phyloP scores from a whole-genome alignment of 2,329 filamentous ascomycete species.

The Arthrinium phaeospermum region DNA sequence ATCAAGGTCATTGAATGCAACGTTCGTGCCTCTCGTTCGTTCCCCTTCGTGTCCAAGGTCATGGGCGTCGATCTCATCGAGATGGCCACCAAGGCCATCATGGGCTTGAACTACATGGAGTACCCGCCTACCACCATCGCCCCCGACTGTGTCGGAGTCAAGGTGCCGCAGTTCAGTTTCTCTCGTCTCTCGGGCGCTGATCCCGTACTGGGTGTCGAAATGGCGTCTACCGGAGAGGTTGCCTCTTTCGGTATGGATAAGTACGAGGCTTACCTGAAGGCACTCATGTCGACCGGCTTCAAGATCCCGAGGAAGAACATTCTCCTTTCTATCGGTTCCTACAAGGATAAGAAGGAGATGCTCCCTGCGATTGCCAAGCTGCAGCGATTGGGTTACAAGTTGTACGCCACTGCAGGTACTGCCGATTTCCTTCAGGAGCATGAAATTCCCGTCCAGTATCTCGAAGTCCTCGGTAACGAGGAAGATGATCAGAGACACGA shows the following conservation, averaged over 20 bases:
- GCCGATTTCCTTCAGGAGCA: slow-evolving; percentile 96
- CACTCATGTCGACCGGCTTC: slow-evolving; percentile 93
- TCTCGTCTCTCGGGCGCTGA: slow-evolving; percentile 95
- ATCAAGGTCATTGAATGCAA: slow-evolving; percentile 99
- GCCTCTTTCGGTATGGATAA: slow-evolving; percentile 95
- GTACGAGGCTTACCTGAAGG: slow-evolving; percentile 98
- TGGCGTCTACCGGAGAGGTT: slow-evolving; percentile 98
- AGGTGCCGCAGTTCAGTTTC: slow-evolving; percentile 99
- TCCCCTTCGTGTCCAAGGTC: slow-evolving; percentile 98
- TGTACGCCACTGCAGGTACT: slow-evolving; percentile 95
- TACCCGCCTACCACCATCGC: slow-evolving; percentile 81
- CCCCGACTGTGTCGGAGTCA: slow-evolving; percentile 88
- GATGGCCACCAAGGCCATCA: slow-evolving; percentile 98
- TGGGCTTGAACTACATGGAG: slow-evolving; percentile 78
- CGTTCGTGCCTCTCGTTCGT: slow-evolving; percentile 92
- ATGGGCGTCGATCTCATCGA: slow-evolving; percentile 98
- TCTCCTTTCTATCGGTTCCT: slow-evolving; percentile 91
- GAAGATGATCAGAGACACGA: slow-evolving; percentile 90
- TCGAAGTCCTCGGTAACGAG: slow-evolving; percentile 81
- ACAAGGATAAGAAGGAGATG: slow-evolving; percentile 98
- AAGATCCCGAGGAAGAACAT: slow-evolving; percentile 95
- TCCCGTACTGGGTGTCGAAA: slow-evolving; percentile 95
- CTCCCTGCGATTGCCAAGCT: slow-evolving; percentile 89
- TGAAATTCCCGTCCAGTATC: slow-evolving; percentile 87
- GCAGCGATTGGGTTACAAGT: slow-evolving; percentile 88